Evolutionary conservation across 73 alveolate species (phyloP).

Genomic region (Paramecium biaurelia): DNA sequence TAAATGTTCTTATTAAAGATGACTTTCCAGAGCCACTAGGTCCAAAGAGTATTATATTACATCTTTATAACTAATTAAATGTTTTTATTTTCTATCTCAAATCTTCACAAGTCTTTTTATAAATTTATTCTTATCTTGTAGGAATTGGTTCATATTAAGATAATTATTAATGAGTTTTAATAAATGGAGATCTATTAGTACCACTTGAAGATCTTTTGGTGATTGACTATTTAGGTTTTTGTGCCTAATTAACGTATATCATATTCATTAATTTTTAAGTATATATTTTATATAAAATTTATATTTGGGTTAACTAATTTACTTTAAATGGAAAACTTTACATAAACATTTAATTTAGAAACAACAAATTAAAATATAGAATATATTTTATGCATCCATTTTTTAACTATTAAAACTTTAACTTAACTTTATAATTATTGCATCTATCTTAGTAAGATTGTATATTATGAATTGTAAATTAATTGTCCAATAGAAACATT

Average conservation of each 20-base stretch:
- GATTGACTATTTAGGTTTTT: slow-evolving; percentile 1
- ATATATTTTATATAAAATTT: neutral
- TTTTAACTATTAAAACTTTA: no score
- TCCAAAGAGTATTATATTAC: slow-evolving; percentile 58
- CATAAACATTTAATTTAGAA: no score
- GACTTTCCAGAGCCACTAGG: slow-evolving; percentile 63
- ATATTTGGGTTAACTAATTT: neutral
- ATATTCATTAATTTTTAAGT: neutral
- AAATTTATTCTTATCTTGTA: neutral
- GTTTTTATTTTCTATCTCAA: neutral
- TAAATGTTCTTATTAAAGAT: neutral
- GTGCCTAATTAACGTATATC: slow-evolving; percentile 49
- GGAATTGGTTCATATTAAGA: neutral
- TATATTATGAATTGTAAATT: neutral
- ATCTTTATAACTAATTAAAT: neutral
- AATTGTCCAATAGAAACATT: neutral
- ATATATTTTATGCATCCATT: no score
- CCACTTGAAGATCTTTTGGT: neutral
- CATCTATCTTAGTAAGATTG: neutral
- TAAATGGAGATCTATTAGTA: neutral
- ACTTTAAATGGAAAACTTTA: no score
- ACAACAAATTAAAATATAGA: no score
- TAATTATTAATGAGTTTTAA: neutral
- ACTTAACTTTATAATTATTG: neutral
- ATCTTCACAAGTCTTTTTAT: slow-evolving; percentile 1